Evolutionary conservation across 2,329 filamentous ascomycete genomes (phyloP).

Genomic region (Cytospora schulzeri): DNA sequence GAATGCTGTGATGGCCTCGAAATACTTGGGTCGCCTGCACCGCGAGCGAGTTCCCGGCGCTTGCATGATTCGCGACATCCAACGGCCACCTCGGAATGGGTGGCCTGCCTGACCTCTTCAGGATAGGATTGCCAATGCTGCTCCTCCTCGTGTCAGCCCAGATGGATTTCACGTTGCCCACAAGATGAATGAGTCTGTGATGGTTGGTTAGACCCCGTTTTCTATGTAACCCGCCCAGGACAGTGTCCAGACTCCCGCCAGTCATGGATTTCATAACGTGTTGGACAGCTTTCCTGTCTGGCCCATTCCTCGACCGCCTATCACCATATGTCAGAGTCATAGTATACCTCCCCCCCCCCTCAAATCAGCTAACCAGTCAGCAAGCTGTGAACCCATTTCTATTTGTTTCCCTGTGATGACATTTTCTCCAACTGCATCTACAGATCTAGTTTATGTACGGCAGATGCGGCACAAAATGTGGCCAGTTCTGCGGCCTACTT

Average conservation of each 20-base stretch:
- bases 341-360: too few relatives aligned
- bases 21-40: background rate
- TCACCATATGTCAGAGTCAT: background rate
- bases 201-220: background rate
- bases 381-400: background rate
- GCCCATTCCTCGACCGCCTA: conserved; percentile 12
- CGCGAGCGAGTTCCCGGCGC: background rate
- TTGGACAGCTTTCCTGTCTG: background rate
- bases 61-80: background rate
- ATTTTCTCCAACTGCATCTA: background rate
- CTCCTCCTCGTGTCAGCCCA: too few relatives aligned
- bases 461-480: conserved; percentile 16
- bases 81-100: background rate
- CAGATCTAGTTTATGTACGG: background rate
- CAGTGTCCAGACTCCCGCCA: background rate
- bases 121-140: background rate
- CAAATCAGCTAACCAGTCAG: too few relatives aligned
- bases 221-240: background rate
- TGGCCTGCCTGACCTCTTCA: background rate
- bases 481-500: conserved; percentile 18
- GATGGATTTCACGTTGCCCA: background rate
- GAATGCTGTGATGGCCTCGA: background rate
- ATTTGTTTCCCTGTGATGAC: background rate
- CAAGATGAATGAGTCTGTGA: background rate
- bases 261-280: background rate